Evolutionary conservation across 352 stramenopile genomes (phyloP), one percentile per base, ranked within the genome.

Genomic region (Elongisporangium undulatum): DNA sequence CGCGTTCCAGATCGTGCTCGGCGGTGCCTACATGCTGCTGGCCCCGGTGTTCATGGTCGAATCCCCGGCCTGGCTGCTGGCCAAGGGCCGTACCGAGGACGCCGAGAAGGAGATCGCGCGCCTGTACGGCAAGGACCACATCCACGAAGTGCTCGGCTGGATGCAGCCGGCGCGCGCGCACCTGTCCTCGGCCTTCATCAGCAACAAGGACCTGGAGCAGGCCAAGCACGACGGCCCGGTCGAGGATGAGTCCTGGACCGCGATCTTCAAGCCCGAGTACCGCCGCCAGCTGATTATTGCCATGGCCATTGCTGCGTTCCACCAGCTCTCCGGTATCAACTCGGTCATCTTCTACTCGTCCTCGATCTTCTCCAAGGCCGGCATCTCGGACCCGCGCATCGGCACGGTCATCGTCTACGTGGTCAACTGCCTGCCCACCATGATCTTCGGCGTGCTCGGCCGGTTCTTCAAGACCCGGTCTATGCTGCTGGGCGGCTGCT

Each of bases 301-400:
- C 2, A 63, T 87, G 22, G 61, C 67, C 9, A 58, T 86, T 19
- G 67, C 70, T 9, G 59, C 59, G 49, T 68, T 69, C 10, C 77
- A 86, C 41, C 77, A 89, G 49, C 66, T 89, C 48, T 80, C 78
- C 0, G 80, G 80, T 15, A 83, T 90, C 53, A 87, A 87, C 63
- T 67, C 72, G 19, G 65, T 79, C 53, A 63, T 56, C 52, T 49
- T 56, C 52, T 56, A 26, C 26, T 34, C 45, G 3, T 34, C 45
- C 75, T 56, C 21, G 51, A 51, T 51, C 48, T 51, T 51, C 48
- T 23, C n/a, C 48, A 23, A 51, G n/a, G 48, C 48, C 48, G 48
- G 48, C 15, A 51, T 51, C 17, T 51, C 48, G 48, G 48, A 51
- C 48, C 48, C 48, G 48, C 48, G 69, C 54, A 20, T 75, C 21